Conservation (phyloP, 1,284 basidiomycete species). For the Somion occarium region DNA sequence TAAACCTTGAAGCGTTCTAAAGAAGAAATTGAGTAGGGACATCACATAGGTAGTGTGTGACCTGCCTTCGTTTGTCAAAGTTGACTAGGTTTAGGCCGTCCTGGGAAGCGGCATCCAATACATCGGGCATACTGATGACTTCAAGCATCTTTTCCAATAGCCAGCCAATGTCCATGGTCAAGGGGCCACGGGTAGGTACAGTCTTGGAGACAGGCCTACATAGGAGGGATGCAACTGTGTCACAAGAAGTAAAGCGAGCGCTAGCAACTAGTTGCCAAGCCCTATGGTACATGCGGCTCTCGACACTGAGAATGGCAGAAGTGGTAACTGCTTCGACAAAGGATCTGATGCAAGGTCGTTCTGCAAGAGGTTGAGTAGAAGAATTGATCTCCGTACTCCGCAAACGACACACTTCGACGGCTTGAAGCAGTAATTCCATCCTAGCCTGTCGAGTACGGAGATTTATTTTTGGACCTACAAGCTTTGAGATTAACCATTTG, state of each 20-base stretch:
- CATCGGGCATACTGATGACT: slow-evolving; percentile 67
- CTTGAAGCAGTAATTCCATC: slow-evolving; percentile 65
- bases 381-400: slow-evolving; percentile 44
- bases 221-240: slow-evolving; percentile 55
- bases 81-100: slow-evolving; percentile 62
- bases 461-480: slow-evolving; percentile 59
- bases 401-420: slow-evolving; percentile 65
- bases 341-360: slow-evolving; percentile 62
- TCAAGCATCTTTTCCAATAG: slow-evolving; percentile 75
- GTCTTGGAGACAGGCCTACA: slow-evolving; percentile 42
- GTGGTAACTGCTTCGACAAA: slow-evolving; percentile 72
- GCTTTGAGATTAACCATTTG: slow-evolving; percentile 69
- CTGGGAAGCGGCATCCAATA: slow-evolving; percentile 48
- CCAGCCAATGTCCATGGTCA: slow-evolving; percentile 78
- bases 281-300: slow-evolving; percentile 65
- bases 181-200: slow-evolving; percentile 40
- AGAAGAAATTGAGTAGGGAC: not conserved
- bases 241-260: slow-evolving; percentile 52
- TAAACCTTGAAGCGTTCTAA: slow-evolving; percentile 61
- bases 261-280: slow-evolving; percentile 70
- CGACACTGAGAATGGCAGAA: slow-evolving; percentile 67
- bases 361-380: slow-evolving; percentile 27
- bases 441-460: slow-evolving; percentile 58
- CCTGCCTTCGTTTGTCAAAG: slow-evolving; percentile 75
- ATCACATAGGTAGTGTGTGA: slow-evolving; percentile 9